Conservation (phyloP, 2,329 filamentous ascomycete species). For the Penicillium palitans region DNA sequence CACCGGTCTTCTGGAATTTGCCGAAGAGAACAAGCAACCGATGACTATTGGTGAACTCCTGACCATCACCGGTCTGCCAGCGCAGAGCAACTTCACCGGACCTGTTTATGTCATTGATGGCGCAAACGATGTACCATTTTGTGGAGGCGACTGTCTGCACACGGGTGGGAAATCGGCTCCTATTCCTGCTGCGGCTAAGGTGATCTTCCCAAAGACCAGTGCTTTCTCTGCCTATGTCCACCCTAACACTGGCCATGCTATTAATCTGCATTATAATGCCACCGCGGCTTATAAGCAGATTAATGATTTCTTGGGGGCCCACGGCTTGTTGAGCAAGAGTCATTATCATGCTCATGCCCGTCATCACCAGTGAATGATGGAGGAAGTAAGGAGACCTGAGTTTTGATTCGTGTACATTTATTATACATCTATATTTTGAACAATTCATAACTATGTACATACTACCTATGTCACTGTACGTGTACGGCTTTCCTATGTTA, state of each 20-base stretch:
- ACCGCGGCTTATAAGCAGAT: slow-evolving; percentile 27
- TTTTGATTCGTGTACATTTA: neutral
- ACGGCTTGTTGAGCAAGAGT: slow-evolving; percentile 1
- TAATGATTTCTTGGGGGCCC: slow-evolving; percentile 8
- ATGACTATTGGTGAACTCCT: slow-evolving; percentile 31
- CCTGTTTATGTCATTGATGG: slow-evolving; percentile 31
- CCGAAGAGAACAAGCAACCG: slow-evolving; percentile 28
- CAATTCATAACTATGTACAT: neutral
- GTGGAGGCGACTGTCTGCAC: slow-evolving; percentile 29
- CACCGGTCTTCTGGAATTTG: slow-evolving; percentile 11
- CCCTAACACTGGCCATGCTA: slow-evolving; percentile 29
- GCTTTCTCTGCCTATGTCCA: slow-evolving; percentile 28
- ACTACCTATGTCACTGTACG: too few species aligned
- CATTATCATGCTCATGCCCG: slow-evolving; percentile 1
- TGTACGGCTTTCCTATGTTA: too few species aligned
- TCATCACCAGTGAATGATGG: neutral
- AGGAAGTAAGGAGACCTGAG: too few species aligned
- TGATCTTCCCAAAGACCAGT: slow-evolving; percentile 20
- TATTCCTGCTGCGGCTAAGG: slow-evolving; percentile 16
- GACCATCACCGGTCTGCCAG: slow-evolving; percentile 15
- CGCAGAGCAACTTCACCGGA: slow-evolving; percentile 19
- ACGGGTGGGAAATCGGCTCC: slow-evolving; percentile 19
- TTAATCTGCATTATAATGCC: slow-evolving; percentile 33
- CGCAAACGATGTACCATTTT: slow-evolving; percentile 25
- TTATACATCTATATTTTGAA: neutral